phyloP scores from a whole-genome alignment of 106 monocot genomes.

The Acorus calamus region DNA sequence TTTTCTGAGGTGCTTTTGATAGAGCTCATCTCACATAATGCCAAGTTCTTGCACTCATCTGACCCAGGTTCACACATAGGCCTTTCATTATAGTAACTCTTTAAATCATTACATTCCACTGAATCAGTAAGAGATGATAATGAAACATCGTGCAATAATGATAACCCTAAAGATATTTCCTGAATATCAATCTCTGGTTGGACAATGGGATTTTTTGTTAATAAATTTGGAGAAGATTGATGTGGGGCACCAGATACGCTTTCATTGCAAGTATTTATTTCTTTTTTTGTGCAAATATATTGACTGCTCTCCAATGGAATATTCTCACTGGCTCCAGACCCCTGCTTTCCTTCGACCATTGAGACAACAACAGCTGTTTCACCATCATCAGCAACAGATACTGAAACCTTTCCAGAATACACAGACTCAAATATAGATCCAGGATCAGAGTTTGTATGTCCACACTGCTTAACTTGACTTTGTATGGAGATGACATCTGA shows the following conservation, averaged over 20 bases:
- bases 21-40: background rate
- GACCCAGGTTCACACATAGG: background rate
- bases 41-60: conserved; percentile 6
- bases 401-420: conserved; percentile 58
- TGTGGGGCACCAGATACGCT: conserved; percentile 1
- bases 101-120: background rate
- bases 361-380: conserved; percentile 93
- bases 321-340: conserved; percentile 6
- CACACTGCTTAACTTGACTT: conserved; percentile 17
- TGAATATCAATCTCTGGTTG: conserved; percentile 7
- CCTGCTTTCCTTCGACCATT: conserved; percentile 43
- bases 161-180: conserved; percentile 4
- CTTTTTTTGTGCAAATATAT: background rate
- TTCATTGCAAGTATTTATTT: conserved; percentile 5
- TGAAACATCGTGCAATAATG: conserved; percentile 1
- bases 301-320: background rate
- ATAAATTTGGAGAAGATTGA: conserved; percentile 11
- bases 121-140: conserved; percentile 3
- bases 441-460: conserved; percentile 13
- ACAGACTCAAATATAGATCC: conserved; percentile 21
- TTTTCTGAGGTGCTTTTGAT: conserved; percentile 3
- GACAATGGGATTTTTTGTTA: conserved; percentile 7
- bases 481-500: conserved; percentile 12
- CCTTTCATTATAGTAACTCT: background rate
- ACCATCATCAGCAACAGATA: conserved; percentile 87